Base-by-base conservation (phyloP, 192 early-diverging fungal genomes). In the Endogone sp. region DNA sequence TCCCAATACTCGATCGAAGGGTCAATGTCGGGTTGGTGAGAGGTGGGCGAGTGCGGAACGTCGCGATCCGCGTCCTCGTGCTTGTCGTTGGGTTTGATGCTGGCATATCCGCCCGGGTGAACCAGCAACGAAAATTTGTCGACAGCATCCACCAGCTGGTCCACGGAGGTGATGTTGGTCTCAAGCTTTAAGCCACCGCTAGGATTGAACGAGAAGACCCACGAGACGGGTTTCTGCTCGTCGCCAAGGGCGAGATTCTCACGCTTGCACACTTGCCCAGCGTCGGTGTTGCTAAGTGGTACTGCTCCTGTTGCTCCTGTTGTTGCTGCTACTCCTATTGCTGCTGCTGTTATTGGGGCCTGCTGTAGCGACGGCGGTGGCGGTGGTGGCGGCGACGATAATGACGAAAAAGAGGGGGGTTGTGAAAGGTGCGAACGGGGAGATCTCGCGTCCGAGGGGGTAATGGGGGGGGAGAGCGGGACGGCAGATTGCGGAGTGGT, bases 101-200 rank as follows among this genome's bases (percentile, higher is more conserved):
- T 49, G 37, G 37, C 37, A 49, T 11, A 26, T 21, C 59, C 65
- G 10, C 59, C 65, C 29, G 67, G 54, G 29, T 49, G 62, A 13
- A 71, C 67, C 26, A 77, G 30, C 0, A 71, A 24, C 6, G 59
- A 64, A 28, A 77, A 72, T 24, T 72, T 65, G 28, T 74, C 65
- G 21, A 79, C 66, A n/a, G 77, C 77, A 23, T 74, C 70, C 6
- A 79, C 73, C 8, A 79, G 49, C 55, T 79, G 73, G 22, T 79
- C 77, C 2, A 79, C 62, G 13, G 58, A 71, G 21, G 72, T 79
- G 30, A 79, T 79, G 26, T 72, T 79, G 13, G 77, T 79, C 65
- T 79, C 72, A 30, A 79, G 27, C n/a, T 72, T 66, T 16, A 79
- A 55, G 11, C 69, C 37, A 10, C 65, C 73, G 22, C 63, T 64